Evolutionary conservation across 169 alveolate species (phyloP), one percentile per base, ranked within the genome.

Genomic region (Plasmodium cynomolgi): DNA sequence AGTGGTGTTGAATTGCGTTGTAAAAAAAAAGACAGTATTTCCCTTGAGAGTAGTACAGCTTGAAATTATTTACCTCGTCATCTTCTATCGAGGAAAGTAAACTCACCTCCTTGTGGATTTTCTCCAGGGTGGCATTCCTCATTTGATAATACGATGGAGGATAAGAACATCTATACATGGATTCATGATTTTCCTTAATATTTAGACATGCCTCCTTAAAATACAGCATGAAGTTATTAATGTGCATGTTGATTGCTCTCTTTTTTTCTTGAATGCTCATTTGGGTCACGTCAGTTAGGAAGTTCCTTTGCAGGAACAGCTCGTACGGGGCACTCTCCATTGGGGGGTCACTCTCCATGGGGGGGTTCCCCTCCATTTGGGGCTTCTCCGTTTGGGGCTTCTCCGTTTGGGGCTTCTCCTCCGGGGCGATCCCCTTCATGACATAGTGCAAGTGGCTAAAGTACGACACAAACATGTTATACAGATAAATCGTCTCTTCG

Each of bases 11-110:
- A 74, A 50, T 74, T 5, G 26, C 77, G 58, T 85, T 62, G 39
- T 29, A 85, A 85, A 85, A 85, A 33, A 62, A 85, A n/a, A 85
- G 23, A 54, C 80, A 26, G 39, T 85, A 85, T 73, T 85, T 85
- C 29, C 93, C 93, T 47, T 44, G n/a, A 11, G 33, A 11, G 39
- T 74, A 85, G 39, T 74, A 85, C n/a, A 85, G 68, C 39, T 85
- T 85, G 31, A 85, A 85, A 85, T 85, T 85, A 2, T 29, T 15
- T 44, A 20, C 58, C 9, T 47, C 68, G 17, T 73, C 77, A 31
- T 54, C n/a, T 44, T 85, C 20, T 75, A 85, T 39, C 9, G 39
- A 47, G 17, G 79, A 34, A 13, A n/a, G 29, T 13, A 85, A 50
- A 26, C 68, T 85, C 8, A 85, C 33, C 58, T 50, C 81, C 58